A percentile compares a stretch with the other conserved stretches of the same genome.
phyloP scores from a whole-genome alignment of 106 monocot genomes.

The Iris macrosiphon region DNA sequence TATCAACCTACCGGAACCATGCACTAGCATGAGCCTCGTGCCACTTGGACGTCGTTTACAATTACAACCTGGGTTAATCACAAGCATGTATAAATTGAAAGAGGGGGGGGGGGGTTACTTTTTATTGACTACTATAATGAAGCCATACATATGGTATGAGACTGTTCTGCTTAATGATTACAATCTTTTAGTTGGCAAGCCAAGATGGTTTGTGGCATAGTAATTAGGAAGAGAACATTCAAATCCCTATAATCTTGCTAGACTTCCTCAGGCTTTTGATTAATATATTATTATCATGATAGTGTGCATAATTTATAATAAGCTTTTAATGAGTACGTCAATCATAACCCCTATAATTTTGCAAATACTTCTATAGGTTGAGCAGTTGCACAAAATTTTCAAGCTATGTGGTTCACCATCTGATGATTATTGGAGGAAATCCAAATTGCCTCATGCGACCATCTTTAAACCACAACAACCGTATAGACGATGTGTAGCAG shows the following conservation, averaged over 20 bases:
- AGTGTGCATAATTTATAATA: neutral
- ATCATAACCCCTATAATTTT: no score
- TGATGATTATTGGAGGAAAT: slow-evolving; percentile 69
- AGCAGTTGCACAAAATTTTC: slow-evolving; percentile 78
- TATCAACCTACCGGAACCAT: no score
- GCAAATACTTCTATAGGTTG: slow-evolving; percentile 45
- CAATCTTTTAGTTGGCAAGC: no score
- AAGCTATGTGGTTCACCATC: slow-evolving; percentile 79
- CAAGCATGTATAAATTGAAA: no score
- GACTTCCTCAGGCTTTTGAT: neutral
- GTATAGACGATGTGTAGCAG: slow-evolving; percentile 46
- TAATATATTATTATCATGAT: neutral
- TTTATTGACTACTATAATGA: no score
- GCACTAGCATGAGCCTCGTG: no score
- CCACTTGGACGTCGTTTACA: no score
- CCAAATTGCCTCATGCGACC: slow-evolving; percentile 70
- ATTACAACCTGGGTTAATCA: no score
- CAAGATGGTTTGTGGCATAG: neutral
- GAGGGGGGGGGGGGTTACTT: no score
- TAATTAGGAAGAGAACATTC: neutral
- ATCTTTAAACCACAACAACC: slow-evolving; percentile 82
- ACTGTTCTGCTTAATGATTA: no score
- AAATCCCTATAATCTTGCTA: neutral
- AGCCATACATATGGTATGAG: no score
- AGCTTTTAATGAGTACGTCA: no score